Evolutionary conservation across 495 filamentous ascomycete genomes (phyloP).

Genomic region (Bathelium albidoporum): DNA sequence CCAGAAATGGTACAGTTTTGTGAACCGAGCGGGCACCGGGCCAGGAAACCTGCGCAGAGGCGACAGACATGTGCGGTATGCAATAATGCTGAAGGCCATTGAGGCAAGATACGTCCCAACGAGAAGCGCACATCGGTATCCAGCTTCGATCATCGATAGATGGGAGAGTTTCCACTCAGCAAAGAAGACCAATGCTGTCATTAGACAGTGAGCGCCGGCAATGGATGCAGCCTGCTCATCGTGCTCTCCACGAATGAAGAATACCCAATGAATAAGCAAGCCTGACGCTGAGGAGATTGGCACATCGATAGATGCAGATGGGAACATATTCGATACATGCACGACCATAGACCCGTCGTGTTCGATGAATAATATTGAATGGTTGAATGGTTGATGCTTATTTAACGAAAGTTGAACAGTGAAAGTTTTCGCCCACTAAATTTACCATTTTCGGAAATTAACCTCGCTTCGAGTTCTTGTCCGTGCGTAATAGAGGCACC

Average conservation of each 20-base stretch:
- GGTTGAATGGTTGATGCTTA: too few species aligned
- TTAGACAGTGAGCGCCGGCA: not conserved
- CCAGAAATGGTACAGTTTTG: slow-evolving; percentile 28
- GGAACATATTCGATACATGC: too few species aligned
- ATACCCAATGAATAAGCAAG: too few species aligned
- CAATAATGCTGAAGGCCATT: slow-evolving; percentile 35
- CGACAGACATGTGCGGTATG: slow-evolving; percentile 39
- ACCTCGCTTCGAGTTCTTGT: too few species aligned
- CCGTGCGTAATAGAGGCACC: too few species aligned
- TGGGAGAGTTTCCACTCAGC: not conserved
- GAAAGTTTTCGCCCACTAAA: too few species aligned
- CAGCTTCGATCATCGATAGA: not conserved
- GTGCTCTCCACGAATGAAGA: not conserved
- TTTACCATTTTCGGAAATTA: too few species aligned
- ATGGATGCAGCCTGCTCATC: not conserved
- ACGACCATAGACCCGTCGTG: too few species aligned
- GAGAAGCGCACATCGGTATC: not conserved
- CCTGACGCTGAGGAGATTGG: too few species aligned
- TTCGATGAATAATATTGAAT: too few species aligned
- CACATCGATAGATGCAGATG: too few species aligned
- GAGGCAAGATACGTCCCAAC: slow-evolving; percentile 7
- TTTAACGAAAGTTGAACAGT: too few species aligned
- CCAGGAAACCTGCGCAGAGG: slow-evolving; percentile 37
- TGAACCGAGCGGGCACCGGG: slow-evolving; percentile 31
- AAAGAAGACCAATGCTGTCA: not conserved